Evolutionary conservation across 352 stramenopile species (phyloP).

Genomic region (Saprolegnia diclina): DNA sequence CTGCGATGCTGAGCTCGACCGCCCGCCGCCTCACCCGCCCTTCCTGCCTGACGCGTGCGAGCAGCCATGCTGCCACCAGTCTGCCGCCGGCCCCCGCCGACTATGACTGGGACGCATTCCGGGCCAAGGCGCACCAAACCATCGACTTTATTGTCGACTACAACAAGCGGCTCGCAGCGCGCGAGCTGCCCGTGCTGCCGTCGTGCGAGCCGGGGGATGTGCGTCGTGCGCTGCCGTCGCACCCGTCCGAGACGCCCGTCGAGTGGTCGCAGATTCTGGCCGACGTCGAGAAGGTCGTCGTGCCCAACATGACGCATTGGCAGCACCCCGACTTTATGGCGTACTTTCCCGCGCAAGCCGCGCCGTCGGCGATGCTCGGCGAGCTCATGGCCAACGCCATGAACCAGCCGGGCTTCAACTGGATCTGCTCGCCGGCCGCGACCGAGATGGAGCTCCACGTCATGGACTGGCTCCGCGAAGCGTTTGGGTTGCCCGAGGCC

Average conservation of each 20-base stretch:
- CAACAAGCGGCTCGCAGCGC: slow-evolving; percentile 43
- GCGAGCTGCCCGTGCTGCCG: slow-evolving; percentile 41
- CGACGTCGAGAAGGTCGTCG: slow-evolving; percentile 51
- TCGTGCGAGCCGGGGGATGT: slow-evolving; percentile 46
- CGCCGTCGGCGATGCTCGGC: slow-evolving; percentile 46
- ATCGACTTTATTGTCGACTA: slow-evolving; percentile 60
- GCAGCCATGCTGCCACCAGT: neutral
- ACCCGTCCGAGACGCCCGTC: slow-evolving; percentile 45
- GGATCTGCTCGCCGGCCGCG: slow-evolving; percentile 47
- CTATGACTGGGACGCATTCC: slow-evolving; percentile 29
- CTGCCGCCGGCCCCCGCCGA: slow-evolving; percentile 1
- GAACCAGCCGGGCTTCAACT: slow-evolving; percentile 32
- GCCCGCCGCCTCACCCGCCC: neutral
- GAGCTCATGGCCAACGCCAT: slow-evolving; percentile 38
- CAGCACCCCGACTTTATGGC: slow-evolving; percentile 57
- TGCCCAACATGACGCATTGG: slow-evolving; percentile 67
- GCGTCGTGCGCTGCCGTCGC: slow-evolving; percentile 34
- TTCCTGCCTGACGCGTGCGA: too few relatives aligned
- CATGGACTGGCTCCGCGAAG: slow-evolving; percentile 61
- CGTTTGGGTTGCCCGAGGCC: slow-evolving; percentile 47
- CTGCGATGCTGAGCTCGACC: neutral
- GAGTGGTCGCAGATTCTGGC: slow-evolving; percentile 53
- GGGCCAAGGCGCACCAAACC: slow-evolving; percentile 29
- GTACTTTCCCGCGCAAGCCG: slow-evolving; percentile 53
- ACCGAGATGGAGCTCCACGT: slow-evolving; percentile 66